Percentiles rank a stretch among this genome's conserved stretches.
phyloP scores from a whole-genome alignment of 371 early-diverging fungal species.

The Umbelopsis sp. region DNA sequence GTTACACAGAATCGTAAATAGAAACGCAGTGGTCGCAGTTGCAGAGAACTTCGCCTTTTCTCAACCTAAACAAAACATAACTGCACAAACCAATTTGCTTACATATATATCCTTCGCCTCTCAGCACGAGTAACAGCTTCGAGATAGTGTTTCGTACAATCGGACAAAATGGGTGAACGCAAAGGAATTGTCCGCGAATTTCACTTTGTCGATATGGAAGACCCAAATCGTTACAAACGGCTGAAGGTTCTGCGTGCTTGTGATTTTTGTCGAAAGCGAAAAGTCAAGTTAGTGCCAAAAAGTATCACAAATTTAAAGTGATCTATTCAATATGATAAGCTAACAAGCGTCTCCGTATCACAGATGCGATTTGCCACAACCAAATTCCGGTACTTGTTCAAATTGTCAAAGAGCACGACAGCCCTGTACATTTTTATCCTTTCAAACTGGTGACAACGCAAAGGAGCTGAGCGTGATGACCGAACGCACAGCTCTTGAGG shows the following conservation, averaged over 20 bases:
- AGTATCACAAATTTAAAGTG: neutral
- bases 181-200: slow-evolving; percentile 24
- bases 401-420: slow-evolving; percentile 34
- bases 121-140: neutral
- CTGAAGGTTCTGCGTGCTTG: slow-evolving; percentile 45
- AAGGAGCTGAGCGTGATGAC: neutral
- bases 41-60: neutral
- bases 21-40: neutral
- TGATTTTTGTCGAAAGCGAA: slow-evolving; percentile 45
- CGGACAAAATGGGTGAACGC: neutral
- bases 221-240: slow-evolving; percentile 43
- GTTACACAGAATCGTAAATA: neutral
- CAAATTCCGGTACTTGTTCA: slow-evolving; percentile 40
- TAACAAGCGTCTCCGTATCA: no score
- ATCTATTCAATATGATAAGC: neutral
- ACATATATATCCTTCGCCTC: neutral
- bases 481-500: neutral
- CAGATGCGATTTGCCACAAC: slow-evolving; percentile 43
- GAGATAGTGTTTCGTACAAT: neutral
- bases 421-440: slow-evolving; percentile 29
- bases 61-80: neutral
- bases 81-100: neutral
- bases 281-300: slow-evolving; percentile 43
- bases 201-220: slow-evolving; percentile 47
- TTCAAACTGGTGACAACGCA: neutral